These are phyloP conservation scores for Cyclotella baltica DNA, from an alignment of 108 stramenopile species.

Conservation along the genomic window DNA sequence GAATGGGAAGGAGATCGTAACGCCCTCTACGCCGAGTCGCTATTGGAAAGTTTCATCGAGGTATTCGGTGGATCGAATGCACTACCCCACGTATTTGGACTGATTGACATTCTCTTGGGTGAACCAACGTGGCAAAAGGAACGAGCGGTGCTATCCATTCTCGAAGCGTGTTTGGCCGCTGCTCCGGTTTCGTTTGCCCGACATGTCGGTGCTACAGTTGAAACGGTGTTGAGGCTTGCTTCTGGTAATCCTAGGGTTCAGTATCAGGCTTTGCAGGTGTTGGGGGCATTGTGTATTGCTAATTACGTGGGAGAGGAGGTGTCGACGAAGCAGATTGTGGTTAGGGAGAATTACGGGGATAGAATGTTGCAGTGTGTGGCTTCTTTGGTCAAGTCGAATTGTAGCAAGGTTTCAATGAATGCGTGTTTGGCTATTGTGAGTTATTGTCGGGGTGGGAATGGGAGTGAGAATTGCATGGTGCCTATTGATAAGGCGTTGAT, in stretches of 20 bases:
- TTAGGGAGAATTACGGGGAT: constrained; percentile 38
- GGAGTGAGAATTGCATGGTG: constrained; percentile 39
- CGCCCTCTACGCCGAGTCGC: constrained; percentile 58
- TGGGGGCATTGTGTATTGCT: constrained; percentile 62
- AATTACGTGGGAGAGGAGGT: constrained; percentile 42
- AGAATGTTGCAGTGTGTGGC: constrained; percentile 53
- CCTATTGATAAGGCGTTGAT: constrained; percentile 43
- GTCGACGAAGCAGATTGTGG: constrained; percentile 7
- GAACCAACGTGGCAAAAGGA: constrained; percentile 38
- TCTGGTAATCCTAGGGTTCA: constrained; percentile 56
- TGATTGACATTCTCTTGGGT: constrained; percentile 57
- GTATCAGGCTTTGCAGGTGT: constrained; percentile 72
- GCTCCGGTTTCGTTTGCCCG: constrained; percentile 67
- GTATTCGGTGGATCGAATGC: constrained; percentile 55
- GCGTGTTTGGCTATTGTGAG: constrained; percentile 69
- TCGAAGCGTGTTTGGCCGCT: constrained; percentile 63
- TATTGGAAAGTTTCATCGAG: constrained; percentile 64
- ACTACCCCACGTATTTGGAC: constrained; percentile 57
- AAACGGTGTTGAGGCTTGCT: constrained; percentile 54
- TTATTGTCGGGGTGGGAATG: constrained; percentile 66
- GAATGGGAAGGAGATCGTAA: constrained; percentile 65
- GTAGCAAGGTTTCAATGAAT: constrained; percentile 69
- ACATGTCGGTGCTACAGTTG: constrained; percentile 61
- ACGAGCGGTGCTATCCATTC: constrained; percentile 64
- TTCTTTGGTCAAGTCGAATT: constrained; percentile 40